Evolutionary conservation across 257 asterid species (phyloP), one percentile per base, ranked within the genome.

Genomic region (Thymus quinquecostatus): DNA sequence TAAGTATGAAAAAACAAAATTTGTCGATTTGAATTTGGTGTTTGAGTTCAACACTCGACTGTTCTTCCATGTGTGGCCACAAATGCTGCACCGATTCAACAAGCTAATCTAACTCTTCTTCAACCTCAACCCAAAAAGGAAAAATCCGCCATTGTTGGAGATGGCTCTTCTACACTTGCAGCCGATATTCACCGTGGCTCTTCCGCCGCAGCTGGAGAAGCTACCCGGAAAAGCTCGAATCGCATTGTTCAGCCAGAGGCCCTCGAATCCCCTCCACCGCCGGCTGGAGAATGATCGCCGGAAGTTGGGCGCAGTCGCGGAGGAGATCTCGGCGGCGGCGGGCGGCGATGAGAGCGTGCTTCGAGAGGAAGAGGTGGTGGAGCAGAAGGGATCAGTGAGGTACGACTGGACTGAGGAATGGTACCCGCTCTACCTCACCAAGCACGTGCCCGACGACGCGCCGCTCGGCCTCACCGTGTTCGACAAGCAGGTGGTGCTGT

Each of bases 341-440:
- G 76, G 70, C 41, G 76, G 70, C 41, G 86, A 79, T 69, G 81
- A 78, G 59, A 83, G 80, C 65, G 68, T 78, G 72, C 59, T 81
- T 68, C 65, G 76, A 61, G 95, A 85, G 12, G 69, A 83, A 12
- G 69, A 83, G 73, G 82, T 60, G 51, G 66, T 45, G 47, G 86
- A 34, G 12, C 60, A 79, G 65, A 75, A 74, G 6, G 86, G 70
- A 64, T 75, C 32, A 48, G 97, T 78, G 73, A 79, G 68, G 11
- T 92, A 90, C 73, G 90, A 90, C 51, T 92, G 98, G 98, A 87
- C 88, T 58, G 85, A 88, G 64, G 98, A 92, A 62, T 92, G 98
- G 98, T 92, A 92, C 69, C 98, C 98, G 43, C 85, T 92, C 7
- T 92, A 92, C 72, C 86, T 92, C 27, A 79, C 98, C 30, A 85